Evolutionary conservation across 2,329 filamentous ascomycete genomes (phyloP).

Genomic region (Lachnellula willkommii): DNA sequence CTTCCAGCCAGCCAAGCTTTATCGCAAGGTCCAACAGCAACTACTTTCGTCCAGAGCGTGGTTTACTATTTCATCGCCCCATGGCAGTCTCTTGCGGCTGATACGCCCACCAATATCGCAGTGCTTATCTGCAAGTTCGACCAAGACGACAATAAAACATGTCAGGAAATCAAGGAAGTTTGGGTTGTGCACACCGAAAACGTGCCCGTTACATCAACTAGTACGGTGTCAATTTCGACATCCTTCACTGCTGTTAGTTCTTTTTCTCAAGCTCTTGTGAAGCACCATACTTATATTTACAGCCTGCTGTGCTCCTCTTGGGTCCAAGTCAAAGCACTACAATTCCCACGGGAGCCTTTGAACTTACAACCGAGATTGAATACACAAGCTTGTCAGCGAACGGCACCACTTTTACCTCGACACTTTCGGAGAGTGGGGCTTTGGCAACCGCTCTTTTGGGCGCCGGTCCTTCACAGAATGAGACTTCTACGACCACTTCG

Average conservation of each 20-base stretch:
- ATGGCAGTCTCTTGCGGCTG: conserved; percentile 24
- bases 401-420: conserved; percentile 8
- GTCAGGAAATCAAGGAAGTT: conserved; percentile 18
- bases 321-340: conserved; percentile 14
- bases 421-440: not conserved
- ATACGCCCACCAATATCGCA: conserved; percentile 17
- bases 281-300: not conserved
- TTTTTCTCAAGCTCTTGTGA: not conserved
- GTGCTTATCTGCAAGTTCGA: conserved; percentile 17
- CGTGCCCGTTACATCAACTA: conserved; percentile 17
- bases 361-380: conserved; percentile 13
- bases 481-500: not conserved
- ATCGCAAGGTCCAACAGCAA: not conserved
- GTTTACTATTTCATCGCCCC: conserved; percentile 24
- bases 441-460: not conserved
- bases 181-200: conserved; percentile 20
- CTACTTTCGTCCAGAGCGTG: conserved; percentile 21
- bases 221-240: conserved; percentile 17
- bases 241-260: conserved; percentile 15
- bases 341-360: conserved; percentile 11
- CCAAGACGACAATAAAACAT: conserved; percentile 4
- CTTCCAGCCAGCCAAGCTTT: not conserved
- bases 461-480: not conserved
- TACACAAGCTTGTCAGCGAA: conserved; percentile 11
- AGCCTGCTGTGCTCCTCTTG: conserved; percentile 17